Evolutionary conservation across 345 rosid species (phyloP).

Genomic region (Orychophragmus violaceus): DNA sequence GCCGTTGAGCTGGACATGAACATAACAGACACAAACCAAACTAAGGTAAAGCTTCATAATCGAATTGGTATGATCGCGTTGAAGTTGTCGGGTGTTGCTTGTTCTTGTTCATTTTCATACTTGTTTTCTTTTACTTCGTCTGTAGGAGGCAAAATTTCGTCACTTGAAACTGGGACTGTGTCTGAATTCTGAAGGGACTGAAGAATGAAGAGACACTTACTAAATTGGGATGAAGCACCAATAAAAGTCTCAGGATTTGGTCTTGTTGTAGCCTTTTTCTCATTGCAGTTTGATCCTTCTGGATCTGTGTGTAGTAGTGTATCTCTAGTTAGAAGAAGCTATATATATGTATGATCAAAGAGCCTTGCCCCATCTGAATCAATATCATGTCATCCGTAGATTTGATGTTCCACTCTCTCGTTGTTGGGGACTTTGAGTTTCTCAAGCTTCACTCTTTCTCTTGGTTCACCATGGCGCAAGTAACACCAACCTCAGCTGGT

Average conservation of each 20-base stretch:
- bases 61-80: neutral
- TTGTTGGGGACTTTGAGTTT: constrained; percentile 8
- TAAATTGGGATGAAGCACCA: neutral
- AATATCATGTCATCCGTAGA: neutral
- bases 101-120: neutral
- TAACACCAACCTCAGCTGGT: constrained; percentile 93
- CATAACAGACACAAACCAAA: constrained; percentile 22
- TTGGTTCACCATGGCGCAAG: constrained; percentile 40
- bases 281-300: constrained; percentile 4
- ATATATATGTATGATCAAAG: neutral
- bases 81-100: neutral
- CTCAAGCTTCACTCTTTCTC: constrained; percentile 33
- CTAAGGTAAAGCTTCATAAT: constrained; percentile 2
- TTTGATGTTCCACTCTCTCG: constrained; percentile 5
- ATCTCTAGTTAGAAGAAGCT: constrained; percentile 7
- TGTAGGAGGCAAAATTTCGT: constrained; percentile 48
- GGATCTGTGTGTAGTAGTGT: neutral
- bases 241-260: neutral
- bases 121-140: neutral
- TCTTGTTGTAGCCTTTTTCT: neutral
- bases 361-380: neutral
- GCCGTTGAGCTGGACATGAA: constrained; percentile 33
- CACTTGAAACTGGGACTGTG: constrained; percentile 49
- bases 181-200: constrained; percentile 43
- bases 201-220: constrained; percentile 23